Evolutionary conservation across 2,329 filamentous ascomycete genomes (phyloP).

Genomic region (Passalora sequoiae): DNA sequence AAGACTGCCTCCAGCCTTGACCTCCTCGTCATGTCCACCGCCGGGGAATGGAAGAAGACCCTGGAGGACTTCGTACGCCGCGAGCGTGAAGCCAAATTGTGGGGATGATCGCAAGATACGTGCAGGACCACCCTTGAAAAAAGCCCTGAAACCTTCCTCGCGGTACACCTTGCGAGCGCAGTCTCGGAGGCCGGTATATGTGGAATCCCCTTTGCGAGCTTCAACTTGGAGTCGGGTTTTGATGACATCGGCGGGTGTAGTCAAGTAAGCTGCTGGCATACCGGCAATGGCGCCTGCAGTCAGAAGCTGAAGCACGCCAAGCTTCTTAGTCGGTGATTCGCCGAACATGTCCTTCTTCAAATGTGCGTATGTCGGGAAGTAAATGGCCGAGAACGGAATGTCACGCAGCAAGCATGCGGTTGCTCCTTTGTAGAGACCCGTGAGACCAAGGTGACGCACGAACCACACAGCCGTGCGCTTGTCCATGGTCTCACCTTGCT

Average conservation of each 20-base stretch:
- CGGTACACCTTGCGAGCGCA: slow-evolving; percentile 75
- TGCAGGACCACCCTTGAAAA: slow-evolving; percentile 97
- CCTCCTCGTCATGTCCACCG: slow-evolving; percentile 46
- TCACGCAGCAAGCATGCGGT: slow-evolving; percentile 91
- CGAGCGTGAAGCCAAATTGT: slow-evolving; percentile 96
- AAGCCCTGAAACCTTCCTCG: slow-evolving; percentile 91
- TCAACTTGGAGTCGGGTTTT: slow-evolving; percentile 98
- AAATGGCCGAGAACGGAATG: slow-evolving; percentile 96
- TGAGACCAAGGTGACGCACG: slow-evolving; percentile 84
- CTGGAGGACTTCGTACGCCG: slow-evolving; percentile 89
- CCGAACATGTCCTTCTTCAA: slow-evolving; percentile 92
- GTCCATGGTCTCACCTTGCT: slow-evolving; percentile 72
- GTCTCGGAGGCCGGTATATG: slow-evolving; percentile 82
- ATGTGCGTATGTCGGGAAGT: slow-evolving; percentile 95
- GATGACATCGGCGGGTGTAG: slow-evolving; percentile 97
- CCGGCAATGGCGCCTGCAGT: slow-evolving; percentile 81
- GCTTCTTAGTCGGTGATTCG: slow-evolving; percentile 78
- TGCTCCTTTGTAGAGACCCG: slow-evolving; percentile 95
- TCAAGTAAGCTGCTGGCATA: slow-evolving; percentile 67
- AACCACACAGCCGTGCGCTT: slow-evolving; percentile 97
- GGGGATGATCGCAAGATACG: slow-evolving; percentile 92
- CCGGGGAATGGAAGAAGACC: slow-evolving; percentile 74
- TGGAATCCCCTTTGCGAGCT: slow-evolving; percentile 86
- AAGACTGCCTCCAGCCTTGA: slow-evolving; percentile 49
- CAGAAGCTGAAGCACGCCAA: slow-evolving; percentile 84